Percentiles rank a stretch among this genome's conserved stretches.
Conservation (phyloP, 495 filamentous ascomycete genomes). For the Amniculicola lignicola region DNA sequence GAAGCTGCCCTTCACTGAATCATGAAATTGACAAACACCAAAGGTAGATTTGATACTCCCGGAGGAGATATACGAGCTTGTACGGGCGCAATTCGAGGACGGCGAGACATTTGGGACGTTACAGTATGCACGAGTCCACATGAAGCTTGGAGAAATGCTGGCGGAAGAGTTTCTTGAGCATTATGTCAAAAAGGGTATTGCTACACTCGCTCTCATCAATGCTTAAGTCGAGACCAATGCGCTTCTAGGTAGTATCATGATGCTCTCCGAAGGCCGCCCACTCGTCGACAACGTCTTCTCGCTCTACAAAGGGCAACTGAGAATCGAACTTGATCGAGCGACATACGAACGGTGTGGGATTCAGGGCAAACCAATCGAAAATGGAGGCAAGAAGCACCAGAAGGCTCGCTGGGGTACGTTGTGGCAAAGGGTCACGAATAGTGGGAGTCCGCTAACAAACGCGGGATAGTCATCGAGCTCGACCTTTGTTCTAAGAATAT, state of each 20-base stretch:
- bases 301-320: conserved; percentile 70
- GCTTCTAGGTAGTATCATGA: conserved; percentile 70
- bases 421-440: too few species aligned
- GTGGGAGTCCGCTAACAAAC: neutral
- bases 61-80: conserved; percentile 57
- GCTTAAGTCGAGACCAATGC: neutral
- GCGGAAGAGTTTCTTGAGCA: conserved; percentile 77
- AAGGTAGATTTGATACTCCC: conserved; percentile 77
- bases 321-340: conserved; percentile 76
- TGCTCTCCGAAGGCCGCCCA: conserved; percentile 82
- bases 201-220: neutral
- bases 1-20: neutral
- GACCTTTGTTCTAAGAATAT: conserved; percentile 78
- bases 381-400: conserved; percentile 57
- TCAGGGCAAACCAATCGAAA: conserved; percentile 65
- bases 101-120: conserved; percentile 33
- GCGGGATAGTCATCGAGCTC: conserved; percentile 65
- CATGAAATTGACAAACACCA: conserved; percentile 3
- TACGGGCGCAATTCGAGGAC: conserved; percentile 54
- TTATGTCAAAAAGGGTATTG: conserved; percentile 80
- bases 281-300: conserved; percentile 79
- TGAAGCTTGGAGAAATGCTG: conserved; percentile 69
- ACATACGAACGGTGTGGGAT: conserved; percentile 83
- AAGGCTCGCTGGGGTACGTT: conserved; percentile 59
- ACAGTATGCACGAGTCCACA: conserved; percentile 66